phyloP scores from a whole-genome alignment of 352 stramenopile species.

The Globisporangium abappressorium region DNA sequence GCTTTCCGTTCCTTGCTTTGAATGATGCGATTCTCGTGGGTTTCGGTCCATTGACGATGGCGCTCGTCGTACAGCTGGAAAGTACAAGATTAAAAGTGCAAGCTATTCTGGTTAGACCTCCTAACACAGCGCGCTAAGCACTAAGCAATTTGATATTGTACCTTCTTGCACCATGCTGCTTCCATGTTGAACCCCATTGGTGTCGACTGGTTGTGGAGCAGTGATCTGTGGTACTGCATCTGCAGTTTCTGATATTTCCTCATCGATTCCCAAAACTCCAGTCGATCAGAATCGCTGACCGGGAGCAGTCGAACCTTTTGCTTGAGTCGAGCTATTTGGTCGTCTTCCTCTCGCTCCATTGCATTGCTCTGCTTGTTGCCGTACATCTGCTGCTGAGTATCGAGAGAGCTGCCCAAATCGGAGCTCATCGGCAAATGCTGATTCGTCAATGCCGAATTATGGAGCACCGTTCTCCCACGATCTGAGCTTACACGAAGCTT shows the following conservation, averaged over 20 bases:
- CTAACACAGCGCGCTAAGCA: neutral
- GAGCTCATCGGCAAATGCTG: neutral
- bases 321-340: slow-evolving; percentile 47
- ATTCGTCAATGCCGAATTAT: neutral
- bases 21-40: slow-evolving; percentile 34
- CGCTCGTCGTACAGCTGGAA: slow-evolving; percentile 42
- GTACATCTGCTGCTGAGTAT: neutral
- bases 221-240: slow-evolving; percentile 26
- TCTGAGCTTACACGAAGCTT: neutral
- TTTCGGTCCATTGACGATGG: slow-evolving; percentile 36
- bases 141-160: slow-evolving; percentile 12
- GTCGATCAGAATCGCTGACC: slow-evolving; percentile 34
- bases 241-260: slow-evolving; percentile 40
- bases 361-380: neutral
- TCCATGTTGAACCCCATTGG: slow-evolving; percentile 60
- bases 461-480: neutral
- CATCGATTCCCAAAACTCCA: slow-evolving; percentile 45
- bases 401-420: neutral
- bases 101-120: neutral
- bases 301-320: slow-evolving; percentile 38
- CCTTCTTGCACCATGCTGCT: slow-evolving; percentile 48
- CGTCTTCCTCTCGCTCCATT: slow-evolving; percentile 19
- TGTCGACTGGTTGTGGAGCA: slow-evolving; percentile 33
- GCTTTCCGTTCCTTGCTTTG: slow-evolving; percentile 33
- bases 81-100: neutral